Evolutionary conservation across 108 stramenopile species (phyloP), one percentile per base, ranked within the genome.

Genomic region (Skeletonema menzelii): DNA sequence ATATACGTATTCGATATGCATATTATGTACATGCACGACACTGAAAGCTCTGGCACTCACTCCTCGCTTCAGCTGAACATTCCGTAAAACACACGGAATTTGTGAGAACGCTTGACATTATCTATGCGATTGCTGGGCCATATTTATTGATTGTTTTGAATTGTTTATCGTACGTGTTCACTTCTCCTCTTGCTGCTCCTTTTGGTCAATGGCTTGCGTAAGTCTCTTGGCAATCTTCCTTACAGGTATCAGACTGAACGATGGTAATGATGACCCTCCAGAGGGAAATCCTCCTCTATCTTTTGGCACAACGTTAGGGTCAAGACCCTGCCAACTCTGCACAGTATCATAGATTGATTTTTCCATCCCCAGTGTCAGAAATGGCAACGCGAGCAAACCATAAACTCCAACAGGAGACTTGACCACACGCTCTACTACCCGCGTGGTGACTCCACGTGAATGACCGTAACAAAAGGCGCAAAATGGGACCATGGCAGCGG

Each of bases 341-440:
- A 88, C 91, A 0, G 89, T 90, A 61, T 95, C 94, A 64, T 95
- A 95, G 53, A 95, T 89, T 17, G 77, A 79, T 65, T 95, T 95
- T 70, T 95, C 94, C 90, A 92, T 91, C 0, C 72, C 90, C 58
- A 95, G 58, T 27, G 94, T 90, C 0, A 81, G 53, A 65, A 95
- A 91, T 8, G 94, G 94, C 65, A 95, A 58, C 2, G 83, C 90
- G 27, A 95, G 75, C 44, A 95, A 65, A 32, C 91, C 94, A 67
- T 91, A 91, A 0, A 93, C 90, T 5, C 94, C 94, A 15, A 90
- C 89, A 0, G 94, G 91, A 27, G 82, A 86, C 49, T 68, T 66
- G 10, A 89, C 91, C 2, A 95, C 86, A 20, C 49, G 49, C 22
- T 90, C 89, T 14, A 95, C 86, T 0, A 88, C 89, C 8, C 80